Evolutionary conservation across 345 rosid species (phyloP), one percentile per base, ranked within the genome.

Genomic region (Lumnitzera littorea): DNA sequence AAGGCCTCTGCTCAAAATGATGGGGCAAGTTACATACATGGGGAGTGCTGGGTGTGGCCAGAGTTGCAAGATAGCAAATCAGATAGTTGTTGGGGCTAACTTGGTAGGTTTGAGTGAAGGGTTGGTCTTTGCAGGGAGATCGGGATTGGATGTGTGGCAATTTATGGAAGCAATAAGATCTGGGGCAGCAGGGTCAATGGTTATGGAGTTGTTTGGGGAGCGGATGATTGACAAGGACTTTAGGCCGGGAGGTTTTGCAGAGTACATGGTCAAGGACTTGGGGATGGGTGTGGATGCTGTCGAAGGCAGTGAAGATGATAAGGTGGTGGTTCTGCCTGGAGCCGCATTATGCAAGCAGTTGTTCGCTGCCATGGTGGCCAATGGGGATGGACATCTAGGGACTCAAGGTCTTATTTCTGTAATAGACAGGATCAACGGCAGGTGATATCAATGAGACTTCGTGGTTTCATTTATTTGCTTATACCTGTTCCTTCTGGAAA

Each of bases 201-300:
- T 70, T 62, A 89, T 91, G 92, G 75, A 82, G 65, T 15, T 89
- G 50, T 87, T 75, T 15, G 95, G 98, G 61, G 80, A 57, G 60
- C 84, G 90, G 74, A 78, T 85, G 89, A 77, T 72, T 0, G 72
- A 58, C 50, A 78, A 84, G 62, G 92, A 89, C 54, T 83, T 82
- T 47, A 76, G 66, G 72, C 83, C 91, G 0, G 92, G 95, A 0
- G 98, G 82, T 48, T 82, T 79, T 31, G 87, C 87, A 0, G 91
- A 89, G 75, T 91, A 89, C 48, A 78, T 87, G 71, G 91, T 89
- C 65, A 91, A 91, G 78, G 98, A 91, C 67, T 69, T 86, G 78
- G 96, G 92, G 10, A 82, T 89, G 86, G 91, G 91, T 5, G 82
- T 78, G 56, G 76, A 81, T 73, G 67, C 68, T 15, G 76, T 75